Conservation (phyloP, 495 filamentous ascomycete genomes). For the Annulohypoxylon bovei region DNA sequence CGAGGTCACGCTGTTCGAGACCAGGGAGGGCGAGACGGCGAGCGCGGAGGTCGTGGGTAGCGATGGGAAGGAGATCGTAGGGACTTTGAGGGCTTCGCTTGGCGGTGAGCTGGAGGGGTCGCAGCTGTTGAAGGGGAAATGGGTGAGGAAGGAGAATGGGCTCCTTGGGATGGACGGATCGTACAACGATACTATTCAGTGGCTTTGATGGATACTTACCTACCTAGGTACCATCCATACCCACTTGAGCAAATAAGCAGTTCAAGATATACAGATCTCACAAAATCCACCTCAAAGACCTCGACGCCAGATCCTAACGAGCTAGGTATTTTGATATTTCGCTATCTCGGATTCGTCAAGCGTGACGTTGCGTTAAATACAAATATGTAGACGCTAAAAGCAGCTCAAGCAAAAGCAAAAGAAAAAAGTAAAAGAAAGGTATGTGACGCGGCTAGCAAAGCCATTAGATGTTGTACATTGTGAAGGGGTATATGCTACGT, state of each 20-base stretch:
- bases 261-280: background rate
- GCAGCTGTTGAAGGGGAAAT: slow-evolving; percentile 34
- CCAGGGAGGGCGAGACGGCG: slow-evolving; percentile 40
- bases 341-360: slow-evolving; percentile 33
- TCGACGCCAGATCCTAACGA: too few species aligned
- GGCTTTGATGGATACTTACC: slow-evolving; percentile 9
- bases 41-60: slow-evolving; percentile 50
- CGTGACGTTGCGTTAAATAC: slow-evolving; percentile 34
- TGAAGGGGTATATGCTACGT: slow-evolving; percentile 28
- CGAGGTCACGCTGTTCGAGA: slow-evolving; percentile 54
- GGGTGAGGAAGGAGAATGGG: slow-evolving; percentile 26
- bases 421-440: slow-evolving; percentile 28
- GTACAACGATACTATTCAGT: slow-evolving; percentile 26
- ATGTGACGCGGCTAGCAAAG: background rate
- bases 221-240: too few species aligned
- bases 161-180: slow-evolving; percentile 29
- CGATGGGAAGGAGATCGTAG: slow-evolving; percentile 46
- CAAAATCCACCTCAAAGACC: background rate
- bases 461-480: slow-evolving; percentile 34
- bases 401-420: slow-evolving; percentile 12
- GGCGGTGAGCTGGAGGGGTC: slow-evolving; percentile 20
- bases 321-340: slow-evolving; percentile 12
- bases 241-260: background rate
- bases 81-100: slow-evolving; percentile 44
- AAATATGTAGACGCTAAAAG: slow-evolving; percentile 9